Percentiles rank a stretch among this genome's conserved stretches.
phyloP scores from a whole-genome alignment of 2,329 filamentous ascomycete genomes.

The Aspergillus persii region DNA sequence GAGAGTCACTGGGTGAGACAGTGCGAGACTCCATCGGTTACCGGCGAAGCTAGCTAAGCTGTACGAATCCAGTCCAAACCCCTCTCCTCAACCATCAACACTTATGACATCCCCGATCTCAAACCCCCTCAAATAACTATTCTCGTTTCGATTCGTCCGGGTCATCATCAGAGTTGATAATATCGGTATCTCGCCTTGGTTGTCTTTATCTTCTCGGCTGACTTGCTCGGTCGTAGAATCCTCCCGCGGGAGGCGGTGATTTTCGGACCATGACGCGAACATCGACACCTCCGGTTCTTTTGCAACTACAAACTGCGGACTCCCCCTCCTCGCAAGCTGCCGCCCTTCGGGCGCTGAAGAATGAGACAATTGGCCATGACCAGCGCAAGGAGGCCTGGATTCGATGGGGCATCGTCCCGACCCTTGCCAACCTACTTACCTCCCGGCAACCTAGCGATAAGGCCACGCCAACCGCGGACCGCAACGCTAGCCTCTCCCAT shows the following conservation, averaged over 20 bases:
- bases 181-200: not conserved
- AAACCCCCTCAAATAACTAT: not conserved
- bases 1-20: too few species aligned
- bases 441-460: constrained; percentile 43
- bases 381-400: constrained; percentile 83
- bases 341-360: constrained; percentile 74
- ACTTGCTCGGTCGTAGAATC: not conserved
- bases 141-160: not conserved
- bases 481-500: constrained; percentile 31
- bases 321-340: constrained; percentile 44
- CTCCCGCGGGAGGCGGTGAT: constrained; percentile 31
- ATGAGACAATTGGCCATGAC: constrained; percentile 83
- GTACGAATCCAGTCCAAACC: constrained; percentile 1
- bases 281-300: constrained; percentile 54
- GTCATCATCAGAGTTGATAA: not conserved
- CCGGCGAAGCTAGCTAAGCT: not conserved
- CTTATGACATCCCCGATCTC: not conserved
- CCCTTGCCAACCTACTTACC: constrained; percentile 50
- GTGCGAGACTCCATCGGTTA: not conserved
- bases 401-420: constrained; percentile 60
- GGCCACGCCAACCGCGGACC: constrained; percentile 26
- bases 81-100: constrained; percentile 4
- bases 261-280: constrained; percentile 53
- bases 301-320: constrained; percentile 56
- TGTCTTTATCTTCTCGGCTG: not conserved